Evolutionary conservation across 106 monocot species (phyloP).

Genomic region (Chionographis japonica): DNA sequence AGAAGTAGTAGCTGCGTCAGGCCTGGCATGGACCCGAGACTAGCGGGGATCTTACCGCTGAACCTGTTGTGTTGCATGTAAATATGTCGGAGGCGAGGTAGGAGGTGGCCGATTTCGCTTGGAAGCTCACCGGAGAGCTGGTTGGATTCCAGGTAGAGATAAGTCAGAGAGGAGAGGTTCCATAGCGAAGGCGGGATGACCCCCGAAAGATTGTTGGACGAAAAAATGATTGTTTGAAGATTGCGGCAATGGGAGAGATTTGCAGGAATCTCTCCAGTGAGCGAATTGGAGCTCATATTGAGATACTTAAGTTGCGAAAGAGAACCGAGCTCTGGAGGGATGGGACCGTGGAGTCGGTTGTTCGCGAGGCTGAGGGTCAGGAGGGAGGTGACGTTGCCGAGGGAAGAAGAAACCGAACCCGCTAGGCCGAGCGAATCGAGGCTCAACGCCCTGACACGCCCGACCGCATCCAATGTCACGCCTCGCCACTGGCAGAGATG

Average conservation of each 20-base stretch:
- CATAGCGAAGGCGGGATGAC: constrained; percentile 16
- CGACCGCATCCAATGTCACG: constrained; percentile 9
- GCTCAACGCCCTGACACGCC: constrained; percentile 13
- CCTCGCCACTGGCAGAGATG: constrained; percentile 18
- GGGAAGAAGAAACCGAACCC: constrained; percentile 23
- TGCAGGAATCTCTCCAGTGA: constrained; percentile 17
- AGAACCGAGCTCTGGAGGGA: constrained; percentile 20
- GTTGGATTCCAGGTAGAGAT: constrained; percentile 8
- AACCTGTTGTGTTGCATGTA: constrained; percentile 9
- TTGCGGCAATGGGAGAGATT: constrained; percentile 1
- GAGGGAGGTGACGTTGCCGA: constrained; percentile 41
- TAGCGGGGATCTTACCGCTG: constrained; percentile 19
- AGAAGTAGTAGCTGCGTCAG: constrained; percentile 1
- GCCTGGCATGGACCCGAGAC: constrained; percentile 7
- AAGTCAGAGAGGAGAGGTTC: background rate
- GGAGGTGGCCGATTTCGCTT: background rate
- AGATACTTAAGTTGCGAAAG: constrained; percentile 10
- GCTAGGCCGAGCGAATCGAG: constrained; percentile 14
- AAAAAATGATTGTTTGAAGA: constrained; percentile 6
- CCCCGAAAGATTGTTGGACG: constrained; percentile 18
- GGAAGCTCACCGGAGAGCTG: constrained; percentile 19
- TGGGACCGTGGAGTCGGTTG: constrained; percentile 14
- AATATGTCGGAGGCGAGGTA: constrained; percentile 11
- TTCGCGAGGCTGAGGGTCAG: constrained; percentile 12
- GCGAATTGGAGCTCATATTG: constrained; percentile 24